phyloP scores from a whole-genome alignment of 305 asterid species.

The Lippia alba region DNA sequence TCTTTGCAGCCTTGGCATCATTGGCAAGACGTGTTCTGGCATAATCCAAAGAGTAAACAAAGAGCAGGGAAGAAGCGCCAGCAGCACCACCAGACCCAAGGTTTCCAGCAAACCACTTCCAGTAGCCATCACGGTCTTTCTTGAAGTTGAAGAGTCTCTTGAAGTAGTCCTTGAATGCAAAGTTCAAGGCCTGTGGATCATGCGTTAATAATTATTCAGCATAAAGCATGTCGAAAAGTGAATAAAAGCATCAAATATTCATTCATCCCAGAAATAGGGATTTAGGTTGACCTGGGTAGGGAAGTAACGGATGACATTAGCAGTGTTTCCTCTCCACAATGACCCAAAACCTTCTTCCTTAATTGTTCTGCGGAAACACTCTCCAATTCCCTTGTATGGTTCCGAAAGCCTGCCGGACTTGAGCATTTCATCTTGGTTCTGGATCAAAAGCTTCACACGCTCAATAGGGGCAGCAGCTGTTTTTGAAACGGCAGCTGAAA shows the following conservation, averaged over 20 bases:
- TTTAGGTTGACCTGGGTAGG: constrained; percentile 76
- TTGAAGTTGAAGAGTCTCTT: constrained; percentile 87
- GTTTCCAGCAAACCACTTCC: constrained; percentile 97
- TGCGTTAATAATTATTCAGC: constrained; percentile 23
- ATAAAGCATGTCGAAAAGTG: constrained; percentile 10
- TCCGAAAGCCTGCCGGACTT: constrained; percentile 84
- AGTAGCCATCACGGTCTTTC: constrained; percentile 95
- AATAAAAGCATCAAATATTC: neutral
- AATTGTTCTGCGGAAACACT: constrained; percentile 77
- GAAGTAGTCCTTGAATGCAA: constrained; percentile 94
- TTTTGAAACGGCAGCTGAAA: constrained; percentile 86
- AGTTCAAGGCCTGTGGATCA: constrained; percentile 76
- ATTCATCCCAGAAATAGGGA: neutral
- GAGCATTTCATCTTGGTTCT: constrained; percentile 89
- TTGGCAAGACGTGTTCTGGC: constrained; percentile 96
- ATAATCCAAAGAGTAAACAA: constrained; percentile 91
- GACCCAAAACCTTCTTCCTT: constrained; percentile 66
- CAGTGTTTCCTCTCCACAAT: constrained; percentile 96
- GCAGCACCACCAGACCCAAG: constrained; percentile 97
- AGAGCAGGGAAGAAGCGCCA: constrained; percentile 89
- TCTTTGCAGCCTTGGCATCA: constrained; percentile 94
- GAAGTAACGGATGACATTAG: constrained; percentile 90
- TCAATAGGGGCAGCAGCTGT: constrained; percentile 91
- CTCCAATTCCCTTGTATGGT: constrained; percentile 94
- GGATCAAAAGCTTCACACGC: constrained; percentile 87